phyloP scores from a whole-genome alignment of 345 rosid species.

The Sonneratia caseolaris region DNA sequence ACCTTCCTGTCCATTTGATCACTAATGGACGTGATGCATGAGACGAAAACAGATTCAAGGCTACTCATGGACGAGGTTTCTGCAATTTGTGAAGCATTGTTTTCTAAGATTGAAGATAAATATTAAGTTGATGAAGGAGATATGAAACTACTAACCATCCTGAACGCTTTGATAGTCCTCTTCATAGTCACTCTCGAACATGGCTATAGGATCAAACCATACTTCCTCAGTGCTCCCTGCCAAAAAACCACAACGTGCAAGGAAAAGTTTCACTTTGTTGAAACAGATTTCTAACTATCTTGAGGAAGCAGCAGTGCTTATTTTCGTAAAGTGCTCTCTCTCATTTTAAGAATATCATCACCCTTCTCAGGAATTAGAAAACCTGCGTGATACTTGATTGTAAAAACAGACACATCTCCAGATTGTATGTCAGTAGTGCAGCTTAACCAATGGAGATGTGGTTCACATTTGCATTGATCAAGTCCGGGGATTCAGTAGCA shows the following conservation, averaged over 20 bases:
- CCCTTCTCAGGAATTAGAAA: neutral
- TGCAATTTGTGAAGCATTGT: conserved; percentile 15
- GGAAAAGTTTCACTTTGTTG: neutral
- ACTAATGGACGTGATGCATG: conserved; percentile 26
- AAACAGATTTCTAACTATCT: neutral
- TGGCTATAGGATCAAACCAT: conserved; percentile 61
- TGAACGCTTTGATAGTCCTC: conserved; percentile 78
- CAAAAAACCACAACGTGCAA: neutral
- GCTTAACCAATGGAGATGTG: neutral
- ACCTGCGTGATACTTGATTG: neutral
- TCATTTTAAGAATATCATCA: neutral
- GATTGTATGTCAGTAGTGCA: neutral
- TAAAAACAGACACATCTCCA: neutral
- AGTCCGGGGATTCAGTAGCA: too few species aligned
- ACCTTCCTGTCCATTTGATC: conserved; percentile 34
- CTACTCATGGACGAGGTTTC: conserved; percentile 55
- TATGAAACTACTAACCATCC: conserved; percentile 37
- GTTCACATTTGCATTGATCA: neutral
- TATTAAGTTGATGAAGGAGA: conserved; percentile 3
- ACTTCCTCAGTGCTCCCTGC: conserved; percentile 52
- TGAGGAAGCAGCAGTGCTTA: neutral
- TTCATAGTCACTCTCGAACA: conserved; percentile 55
- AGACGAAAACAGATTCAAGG: conserved; percentile 33
- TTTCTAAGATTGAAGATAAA: neutral
- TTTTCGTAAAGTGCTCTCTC: neutral